Evolutionary conservation across 805 yeast genomes (phyloP), one percentile per base, ranked within the genome.

Genomic region (Teunomyces barrocoloradensis): DNA sequence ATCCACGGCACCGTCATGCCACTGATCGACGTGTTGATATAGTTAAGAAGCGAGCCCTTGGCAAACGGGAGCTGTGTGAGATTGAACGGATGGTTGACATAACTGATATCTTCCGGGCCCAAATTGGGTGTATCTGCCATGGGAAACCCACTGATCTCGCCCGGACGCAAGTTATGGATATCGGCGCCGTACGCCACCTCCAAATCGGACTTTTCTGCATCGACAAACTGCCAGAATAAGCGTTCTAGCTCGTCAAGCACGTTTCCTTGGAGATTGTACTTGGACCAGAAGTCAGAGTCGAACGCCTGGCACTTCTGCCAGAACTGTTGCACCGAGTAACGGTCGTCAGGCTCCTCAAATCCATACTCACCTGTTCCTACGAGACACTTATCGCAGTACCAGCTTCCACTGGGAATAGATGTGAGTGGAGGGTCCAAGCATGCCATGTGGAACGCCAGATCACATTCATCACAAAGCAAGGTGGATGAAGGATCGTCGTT

Each of bases 1-100:
- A 90, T 77, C 98, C 98, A 91, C 0, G 98, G 98, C 15, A 87
- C 79, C 0, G 97, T 90, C 89, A 91, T 91, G 0, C 98, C 98
- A 0, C 96, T 85, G 2, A 92, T 86, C 28, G 80, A 77, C 15
- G 81, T 78, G 47, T 80, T 79, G 47, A 86, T 75, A 55, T 80
- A 80, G 47, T 83, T 82, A 44, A 87, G 68, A n/a, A 87, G 65
- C 0, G 96, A 87, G 0, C 89, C 86, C 34, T 75, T 65, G 10
- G 85, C 79, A 63, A 76, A 81, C 0, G 96, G 95, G 18, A 89
- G 64, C 49, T 80, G 82, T 15, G 87, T 81, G 52, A 89, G 68
- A 58, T 89, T 89, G 82, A 89, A 88, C 0, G 90, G 86, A 51
- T 85, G 89, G 2, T 74, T 57, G 2, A 75, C 62, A 54, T 83